Evolutionary conservation across 106 monocot genomes (phyloP), one percentile per base, ranked within the genome.

Genomic region (Amphibolis antarctica): DNA sequence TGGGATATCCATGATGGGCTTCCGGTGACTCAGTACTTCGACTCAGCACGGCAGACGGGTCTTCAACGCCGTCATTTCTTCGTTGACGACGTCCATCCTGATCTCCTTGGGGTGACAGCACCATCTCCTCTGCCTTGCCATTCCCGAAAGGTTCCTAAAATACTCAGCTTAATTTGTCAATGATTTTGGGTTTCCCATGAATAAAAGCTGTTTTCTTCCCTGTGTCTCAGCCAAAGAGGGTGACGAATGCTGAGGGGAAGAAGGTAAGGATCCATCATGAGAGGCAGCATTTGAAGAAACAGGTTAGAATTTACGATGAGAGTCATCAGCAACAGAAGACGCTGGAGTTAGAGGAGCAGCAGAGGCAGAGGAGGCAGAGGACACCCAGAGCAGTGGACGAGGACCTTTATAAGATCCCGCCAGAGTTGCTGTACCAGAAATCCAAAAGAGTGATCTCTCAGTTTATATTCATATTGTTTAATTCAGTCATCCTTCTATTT

Each of bases 331-430:
- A 59, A 20, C 60, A 29, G 5, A 25, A 52, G 2, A 26, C 12
- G 15, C 11, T 20, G 1, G 29, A 55, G 55, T 5, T 0, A n/a
- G 55, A 60, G 29, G 18, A 47, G 6, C 4, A 3, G 19, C 25
- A 42, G 36, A 2, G 7, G 7, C 36, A 36, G 36, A 36, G 36
- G 45, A 55, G 54, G 28, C 45, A 28, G n/a, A 65, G 59, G 23
- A 44, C 66, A n/a, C 56, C 58, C 42, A 73, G 66, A 45, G 73
- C 73, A 18, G 73, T 73, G 18, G 73, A 73, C 18, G 73, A 73
- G 58, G 73, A 73, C 30, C 48, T 73, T 19, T 73, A 66, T 66
- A 73, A 73, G 73, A 73, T 73, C 27, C 73, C 73, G 10, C 73
- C 66, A 9, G 73, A 73, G 45, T 28, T 73, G 17, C 66, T 66